A percentile compares a stretch with the other conserved stretches of the same genome.
Evolutionary conservation across 192 early-diverging fungal species (phyloP).

Genomic region (Mortierella alpina): DNA sequence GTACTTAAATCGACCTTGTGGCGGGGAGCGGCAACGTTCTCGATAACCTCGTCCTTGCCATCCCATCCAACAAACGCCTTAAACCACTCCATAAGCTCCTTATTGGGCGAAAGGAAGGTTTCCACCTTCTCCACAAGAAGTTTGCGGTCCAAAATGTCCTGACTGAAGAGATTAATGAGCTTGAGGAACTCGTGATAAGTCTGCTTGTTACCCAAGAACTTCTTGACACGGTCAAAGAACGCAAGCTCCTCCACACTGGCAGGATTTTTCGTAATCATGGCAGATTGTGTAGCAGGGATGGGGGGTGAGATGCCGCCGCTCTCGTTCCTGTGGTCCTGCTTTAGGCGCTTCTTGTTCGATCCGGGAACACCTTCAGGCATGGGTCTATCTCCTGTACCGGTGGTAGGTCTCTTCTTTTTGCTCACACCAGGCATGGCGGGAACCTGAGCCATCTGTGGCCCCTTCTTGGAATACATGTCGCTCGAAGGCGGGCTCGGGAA

Average conservation of each 20-base stretch:
- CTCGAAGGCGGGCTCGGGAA: conserved; percentile 39
- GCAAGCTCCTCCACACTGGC: conserved; percentile 84
- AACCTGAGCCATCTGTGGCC: conserved; percentile 10
- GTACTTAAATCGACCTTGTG: conserved; percentile 73
- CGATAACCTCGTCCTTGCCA: conserved; percentile 73
- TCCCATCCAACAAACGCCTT: conserved; percentile 89
- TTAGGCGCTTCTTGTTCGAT: conserved; percentile 47
- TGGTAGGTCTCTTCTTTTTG: conserved; percentile 46
- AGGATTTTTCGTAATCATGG: conserved; percentile 41
- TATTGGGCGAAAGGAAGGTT: conserved; percentile 83
- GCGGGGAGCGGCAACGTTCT: conserved; percentile 70
- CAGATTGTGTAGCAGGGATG: conserved; percentile 24
- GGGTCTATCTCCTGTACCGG: conserved; percentile 32
- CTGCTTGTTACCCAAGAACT: conserved; percentile 84
- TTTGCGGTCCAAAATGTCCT: conserved; percentile 90
- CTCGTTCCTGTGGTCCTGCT: conserved; percentile 25
- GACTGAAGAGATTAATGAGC: conserved; percentile 92
- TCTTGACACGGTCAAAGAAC: conserved; percentile 94
- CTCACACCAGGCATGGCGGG: conserved; percentile 19
- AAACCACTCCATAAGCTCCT: conserved; percentile 95
- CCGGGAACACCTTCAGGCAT: conserved; percentile 30
- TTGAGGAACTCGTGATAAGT: conserved; percentile 98
- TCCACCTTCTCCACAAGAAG: conserved; percentile 86
- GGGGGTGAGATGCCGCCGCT: conserved; percentile 45
- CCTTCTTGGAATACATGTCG: conserved; percentile 44